These are phyloP conservation scores for Cryphonectria nitschkei DNA, from an alignment of 2,329 filamentous ascomycete genomes.

Conservation along the genomic window DNA sequence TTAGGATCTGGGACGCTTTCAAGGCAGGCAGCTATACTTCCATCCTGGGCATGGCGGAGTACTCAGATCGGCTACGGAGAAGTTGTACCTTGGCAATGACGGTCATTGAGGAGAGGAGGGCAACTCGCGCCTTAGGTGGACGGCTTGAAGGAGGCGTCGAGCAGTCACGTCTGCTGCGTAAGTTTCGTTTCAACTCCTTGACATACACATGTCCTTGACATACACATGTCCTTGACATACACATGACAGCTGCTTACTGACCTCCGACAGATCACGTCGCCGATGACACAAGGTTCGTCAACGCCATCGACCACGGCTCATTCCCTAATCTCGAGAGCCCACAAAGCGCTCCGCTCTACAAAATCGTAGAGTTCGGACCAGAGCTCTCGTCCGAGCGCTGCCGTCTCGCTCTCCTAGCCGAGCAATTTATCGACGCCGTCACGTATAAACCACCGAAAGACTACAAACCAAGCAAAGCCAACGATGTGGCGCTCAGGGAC, in stretches of 20 bases:
- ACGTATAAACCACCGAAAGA: constrained; percentile 52
- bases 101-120: constrained; percentile 54
- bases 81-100: constrained; percentile 59
- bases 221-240: neutral
- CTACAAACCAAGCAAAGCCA: constrained; percentile 51
- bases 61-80: constrained; percentile 47
- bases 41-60: constrained; percentile 51
- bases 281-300: constrained; percentile 45
- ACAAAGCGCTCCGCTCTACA: constrained; percentile 44
- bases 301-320: constrained; percentile 56
- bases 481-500: constrained; percentile 45
- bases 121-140: constrained; percentile 47
- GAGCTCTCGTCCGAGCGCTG: constrained; percentile 54
- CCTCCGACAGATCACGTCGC: constrained; percentile 44
- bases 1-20: constrained; percentile 53
- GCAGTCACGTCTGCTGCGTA: constrained; percentile 52
- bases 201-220: neutral
- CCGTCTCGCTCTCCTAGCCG: constrained; percentile 53
- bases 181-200: constrained; percentile 32
- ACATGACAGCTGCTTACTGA: constrained; percentile 24
- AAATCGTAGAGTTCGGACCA: constrained; percentile 55
- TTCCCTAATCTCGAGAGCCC: constrained; percentile 52
- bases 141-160: constrained; percentile 45
- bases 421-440: constrained; percentile 56
- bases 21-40: constrained; percentile 55